Conservation (phyloP, 176 grass and related monocot species). For the Secale cereale region DNA sequence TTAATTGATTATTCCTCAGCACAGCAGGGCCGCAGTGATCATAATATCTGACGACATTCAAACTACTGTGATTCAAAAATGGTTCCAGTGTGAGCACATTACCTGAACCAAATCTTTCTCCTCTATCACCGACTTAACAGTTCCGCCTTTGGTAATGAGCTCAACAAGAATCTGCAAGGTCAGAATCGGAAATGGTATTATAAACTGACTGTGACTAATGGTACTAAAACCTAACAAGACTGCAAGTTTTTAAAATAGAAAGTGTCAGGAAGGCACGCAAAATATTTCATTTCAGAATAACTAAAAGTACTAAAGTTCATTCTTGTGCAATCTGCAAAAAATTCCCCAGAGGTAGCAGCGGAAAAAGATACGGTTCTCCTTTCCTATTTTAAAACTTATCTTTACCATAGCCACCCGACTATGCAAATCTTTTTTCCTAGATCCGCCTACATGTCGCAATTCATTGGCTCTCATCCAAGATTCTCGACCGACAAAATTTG, state of each 20-base stretch:
- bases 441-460: no score
- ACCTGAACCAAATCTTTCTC: slow-evolving; percentile 98
- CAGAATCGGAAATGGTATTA: background rate
- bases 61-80: background rate
- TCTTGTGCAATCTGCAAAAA: background rate
- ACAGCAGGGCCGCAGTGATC: background rate
- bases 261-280: background rate
- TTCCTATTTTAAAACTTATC: background rate
- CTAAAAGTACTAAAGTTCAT: background rate
- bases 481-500: no score
- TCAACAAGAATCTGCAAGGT: slow-evolving; percentile 68
- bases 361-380: background rate
- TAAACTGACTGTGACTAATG: background rate
- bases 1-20: background rate
- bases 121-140: slow-evolving; percentile 73
- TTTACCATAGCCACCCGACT: background rate
- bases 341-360: background rate
- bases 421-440: no score
- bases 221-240: background rate
- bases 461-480: no score
- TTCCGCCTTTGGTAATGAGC: slow-evolving; percentile 78
- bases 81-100: background rate
- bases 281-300: slow-evolving; percentile 6
- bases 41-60: background rate
- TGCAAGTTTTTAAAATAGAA: background rate